Conservation (phyloP, 257 asterid species). For the Solanum etuberosum region DNA sequence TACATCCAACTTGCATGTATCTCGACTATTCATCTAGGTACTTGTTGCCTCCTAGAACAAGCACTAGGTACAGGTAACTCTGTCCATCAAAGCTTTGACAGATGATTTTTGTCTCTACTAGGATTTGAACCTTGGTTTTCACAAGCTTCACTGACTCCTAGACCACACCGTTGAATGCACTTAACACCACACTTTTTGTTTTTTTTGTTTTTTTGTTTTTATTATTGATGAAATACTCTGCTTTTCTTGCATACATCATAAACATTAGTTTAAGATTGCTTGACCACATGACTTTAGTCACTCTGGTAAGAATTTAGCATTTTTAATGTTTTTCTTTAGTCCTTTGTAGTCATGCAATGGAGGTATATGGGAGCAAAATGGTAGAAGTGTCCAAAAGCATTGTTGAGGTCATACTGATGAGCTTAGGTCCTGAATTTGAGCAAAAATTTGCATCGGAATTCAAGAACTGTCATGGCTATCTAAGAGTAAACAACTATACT, state of each 20-base stretch:
- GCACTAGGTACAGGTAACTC: background rate
- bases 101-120: background rate
- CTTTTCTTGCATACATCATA: background rate
- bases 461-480: slow-evolving; percentile 53
- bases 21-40: background rate
- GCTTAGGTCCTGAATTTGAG: slow-evolving; percentile 30
- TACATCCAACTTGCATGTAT: background rate
- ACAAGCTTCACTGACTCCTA: background rate
- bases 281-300: background rate
- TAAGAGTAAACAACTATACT: slow-evolving; percentile 55
- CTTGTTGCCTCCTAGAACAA: background rate
- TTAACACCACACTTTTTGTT: background rate
- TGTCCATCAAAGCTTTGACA: background rate
- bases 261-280: background rate
- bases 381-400: slow-evolving; percentile 27
- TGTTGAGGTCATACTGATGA: slow-evolving; percentile 24
- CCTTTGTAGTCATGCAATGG: slow-evolving; percentile 26
- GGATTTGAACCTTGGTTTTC: background rate
- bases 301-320: background rate
- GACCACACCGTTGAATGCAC: background rate
- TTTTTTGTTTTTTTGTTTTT: background rate
- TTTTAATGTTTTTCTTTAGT: slow-evolving; percentile 2
- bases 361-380: slow-evolving; percentile 51
- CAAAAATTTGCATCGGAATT: slow-evolving; percentile 32
- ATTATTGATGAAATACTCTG: background rate